phyloP scores from a whole-genome alignment of 2,329 filamentous ascomycete species.

The Aureobasidium namibiae region DNA sequence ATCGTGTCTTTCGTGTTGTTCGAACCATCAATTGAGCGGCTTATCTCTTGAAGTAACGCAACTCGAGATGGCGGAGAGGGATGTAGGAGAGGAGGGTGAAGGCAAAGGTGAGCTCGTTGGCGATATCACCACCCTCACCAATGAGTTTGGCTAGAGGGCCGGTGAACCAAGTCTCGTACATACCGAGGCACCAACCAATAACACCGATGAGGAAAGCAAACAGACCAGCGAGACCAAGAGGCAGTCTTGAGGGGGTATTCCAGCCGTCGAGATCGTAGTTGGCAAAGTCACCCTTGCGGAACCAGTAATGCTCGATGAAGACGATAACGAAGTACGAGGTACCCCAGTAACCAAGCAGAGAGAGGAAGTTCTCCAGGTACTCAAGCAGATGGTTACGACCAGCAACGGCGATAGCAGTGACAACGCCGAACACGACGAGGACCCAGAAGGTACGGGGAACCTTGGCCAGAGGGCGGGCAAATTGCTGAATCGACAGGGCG shows the following conservation, averaged over 20 bases:
- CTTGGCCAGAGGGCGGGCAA: slow-evolving; percentile 41
- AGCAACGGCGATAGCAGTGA: slow-evolving; percentile 36
- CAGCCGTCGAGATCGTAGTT: slow-evolving; percentile 40
- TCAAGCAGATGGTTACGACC: slow-evolving; percentile 34
- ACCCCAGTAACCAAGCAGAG: slow-evolving; percentile 40
- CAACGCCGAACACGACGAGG: slow-evolving; percentile 34
- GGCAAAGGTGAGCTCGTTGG: slow-evolving; percentile 45
- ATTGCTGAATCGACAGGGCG: slow-evolving; percentile 39
- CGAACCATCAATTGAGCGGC: background rate
- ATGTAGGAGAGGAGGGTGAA: slow-evolving; percentile 42
- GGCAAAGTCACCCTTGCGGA: slow-evolving; percentile 31
- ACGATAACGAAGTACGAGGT: slow-evolving; percentile 39
- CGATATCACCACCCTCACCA: slow-evolving; percentile 49
- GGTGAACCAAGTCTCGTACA: slow-evolving; percentile 49
- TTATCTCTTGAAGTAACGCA: slow-evolving; percentile 35
- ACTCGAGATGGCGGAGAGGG: slow-evolving; percentile 42
- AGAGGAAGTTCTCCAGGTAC: slow-evolving; percentile 39
- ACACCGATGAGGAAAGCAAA: slow-evolving; percentile 32
- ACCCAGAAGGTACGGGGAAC: slow-evolving; percentile 45
- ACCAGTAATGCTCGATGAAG: slow-evolving; percentile 37
- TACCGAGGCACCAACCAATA: slow-evolving; percentile 46
- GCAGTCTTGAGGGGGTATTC: slow-evolving; percentile 37
- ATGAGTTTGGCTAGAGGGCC: slow-evolving; percentile 53
- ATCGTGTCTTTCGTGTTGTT: background rate
- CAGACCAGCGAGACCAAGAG: slow-evolving; percentile 34